phyloP scores from a whole-genome alignment of 768 basidiomycete genomes.

The Pulveroboletus sp. region DNA sequence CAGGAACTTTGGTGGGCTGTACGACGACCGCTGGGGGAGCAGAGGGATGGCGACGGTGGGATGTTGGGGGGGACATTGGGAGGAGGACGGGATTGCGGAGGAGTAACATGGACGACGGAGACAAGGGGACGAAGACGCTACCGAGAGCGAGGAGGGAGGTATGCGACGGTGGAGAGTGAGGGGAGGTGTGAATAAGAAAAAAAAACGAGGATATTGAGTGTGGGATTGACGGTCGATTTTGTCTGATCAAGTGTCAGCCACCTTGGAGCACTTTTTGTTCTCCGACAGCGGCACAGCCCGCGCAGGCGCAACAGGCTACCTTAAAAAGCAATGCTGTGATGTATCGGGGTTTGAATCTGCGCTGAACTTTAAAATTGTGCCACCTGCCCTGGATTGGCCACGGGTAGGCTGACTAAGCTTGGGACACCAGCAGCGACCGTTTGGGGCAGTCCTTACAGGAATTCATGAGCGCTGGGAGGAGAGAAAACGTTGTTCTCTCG shows the following conservation, averaged over 20 bases:
- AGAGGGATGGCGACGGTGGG: slow-evolving; percentile 64
- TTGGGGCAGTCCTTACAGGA: too few species aligned
- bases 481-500: slow-evolving; percentile 18
- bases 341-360: slow-evolving; percentile 25
- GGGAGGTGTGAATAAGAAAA: slow-evolving; percentile 6
- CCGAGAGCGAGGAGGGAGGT: slow-evolving; percentile 2
- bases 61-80: slow-evolving; percentile 28
- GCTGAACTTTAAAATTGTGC: slow-evolving; percentile 21
- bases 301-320: slow-evolving; percentile 24
- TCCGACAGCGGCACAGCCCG: slow-evolving; percentile 31
- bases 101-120: slow-evolving; percentile 35
- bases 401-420: background rate
- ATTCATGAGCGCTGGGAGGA: too few species aligned
- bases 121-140: slow-evolving; percentile 2
- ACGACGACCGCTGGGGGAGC: slow-evolving; percentile 64
- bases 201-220: slow-evolving; percentile 27
- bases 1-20: slow-evolving; percentile 69
- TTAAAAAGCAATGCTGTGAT: slow-evolving; percentile 4
- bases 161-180: too few species aligned
- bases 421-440: too few species aligned
- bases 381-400: background rate
- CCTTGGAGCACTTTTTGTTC: slow-evolving; percentile 30
- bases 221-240: slow-evolving; percentile 25
- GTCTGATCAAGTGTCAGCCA: slow-evolving; percentile 28
- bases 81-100: slow-evolving; percentile 34